A percentile compares a stretch with the other conserved stretches of the same genome.
phyloP scores from a whole-genome alignment of 192 early-diverging fungal species.

The Hyaloraphidium curvatum region DNA sequence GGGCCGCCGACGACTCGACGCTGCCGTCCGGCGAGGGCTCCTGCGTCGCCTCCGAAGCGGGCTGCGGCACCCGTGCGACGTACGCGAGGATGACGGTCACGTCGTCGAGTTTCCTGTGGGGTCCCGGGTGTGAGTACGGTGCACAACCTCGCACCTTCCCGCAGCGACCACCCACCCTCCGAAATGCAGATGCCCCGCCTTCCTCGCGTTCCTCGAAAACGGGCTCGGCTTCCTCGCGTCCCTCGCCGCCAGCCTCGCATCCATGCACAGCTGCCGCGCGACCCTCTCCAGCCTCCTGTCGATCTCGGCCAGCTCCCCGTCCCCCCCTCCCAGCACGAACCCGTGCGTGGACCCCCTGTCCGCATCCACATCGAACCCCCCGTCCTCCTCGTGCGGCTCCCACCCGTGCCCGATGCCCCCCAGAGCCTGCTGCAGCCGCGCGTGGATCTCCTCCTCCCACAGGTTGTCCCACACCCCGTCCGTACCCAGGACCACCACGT shows the following conservation, averaged over 20 bases:
- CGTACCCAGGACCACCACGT: slow-evolving; percentile 8
- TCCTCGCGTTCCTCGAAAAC: neutral
- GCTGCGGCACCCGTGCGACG: too few relatives aligned
- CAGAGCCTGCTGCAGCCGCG: neutral
- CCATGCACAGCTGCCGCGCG: neutral
- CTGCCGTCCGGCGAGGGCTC: too few relatives aligned
- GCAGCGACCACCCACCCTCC: too few relatives aligned
- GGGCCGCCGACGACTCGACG: too few relatives aligned
- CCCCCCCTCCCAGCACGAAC: neutral
- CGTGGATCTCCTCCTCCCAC: slow-evolving; percentile 1
- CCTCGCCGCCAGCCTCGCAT: neutral
- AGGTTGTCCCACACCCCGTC: slow-evolving; percentile 11
- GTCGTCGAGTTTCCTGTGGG: neutral
- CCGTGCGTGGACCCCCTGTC: neutral
- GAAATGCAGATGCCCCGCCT: slow-evolving; percentile 1
- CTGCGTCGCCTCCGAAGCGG: too few relatives aligned
- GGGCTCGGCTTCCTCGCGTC: neutral
- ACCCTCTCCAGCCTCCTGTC: neutral
- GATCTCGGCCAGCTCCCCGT: neutral
- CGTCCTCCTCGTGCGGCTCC: neutral
- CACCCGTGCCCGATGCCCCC: neutral
- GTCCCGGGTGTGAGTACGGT: too few relatives aligned
- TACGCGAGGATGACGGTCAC: neutral
- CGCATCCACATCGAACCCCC: neutral
- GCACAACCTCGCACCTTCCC: too few relatives aligned